Conservation (phyloP, 164 flowering plant genomes). For the Cinnamomum chago region DNA sequence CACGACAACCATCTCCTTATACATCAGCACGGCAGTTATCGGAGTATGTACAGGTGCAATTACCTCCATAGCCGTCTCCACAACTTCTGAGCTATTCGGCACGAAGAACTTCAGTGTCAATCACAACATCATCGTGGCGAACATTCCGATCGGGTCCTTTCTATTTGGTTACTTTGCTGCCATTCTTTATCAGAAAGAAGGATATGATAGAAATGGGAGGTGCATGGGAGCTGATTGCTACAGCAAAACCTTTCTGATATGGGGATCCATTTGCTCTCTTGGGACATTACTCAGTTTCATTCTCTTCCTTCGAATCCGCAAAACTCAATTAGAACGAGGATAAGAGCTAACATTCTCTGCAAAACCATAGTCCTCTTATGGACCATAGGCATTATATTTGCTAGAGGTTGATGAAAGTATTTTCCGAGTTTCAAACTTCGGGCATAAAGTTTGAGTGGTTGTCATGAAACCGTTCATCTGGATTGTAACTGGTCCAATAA, state of each 20-base stretch:
- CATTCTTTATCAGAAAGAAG: slow-evolving; percentile 40
- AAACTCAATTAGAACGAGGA: slow-evolving; percentile 8
- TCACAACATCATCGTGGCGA: slow-evolving; percentile 74
- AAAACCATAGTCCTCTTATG: no score
- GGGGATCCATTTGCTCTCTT: slow-evolving; percentile 59
- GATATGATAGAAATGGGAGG: slow-evolving; percentile 23
- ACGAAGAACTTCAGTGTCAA: slow-evolving; percentile 65
- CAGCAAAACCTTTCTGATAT: slow-evolving; percentile 49
- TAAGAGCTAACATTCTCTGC: not conserved
- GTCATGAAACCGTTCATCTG: no score
- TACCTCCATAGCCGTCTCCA: slow-evolving; percentile 56
- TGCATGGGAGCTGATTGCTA: slow-evolving; percentile 75
- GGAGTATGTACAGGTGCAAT: slow-evolving; percentile 82
- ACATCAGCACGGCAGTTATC: slow-evolving; percentile 63
- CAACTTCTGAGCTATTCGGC: slow-evolving; percentile 79
- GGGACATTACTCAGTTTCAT: slow-evolving; percentile 55
- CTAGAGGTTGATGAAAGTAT: no score
- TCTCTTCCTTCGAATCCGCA: slow-evolving; percentile 47
- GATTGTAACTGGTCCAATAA: no score
- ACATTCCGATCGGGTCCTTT: slow-evolving; percentile 84
- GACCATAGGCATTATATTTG: no score
- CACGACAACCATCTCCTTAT: slow-evolving; percentile 30
- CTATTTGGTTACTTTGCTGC: slow-evolving; percentile 68
- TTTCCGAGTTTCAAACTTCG: no score
- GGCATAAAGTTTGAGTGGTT: no score